Evolutionary conservation across 352 stramenopile genomes (phyloP).

Genomic region (Phytophthora sp.): DNA sequence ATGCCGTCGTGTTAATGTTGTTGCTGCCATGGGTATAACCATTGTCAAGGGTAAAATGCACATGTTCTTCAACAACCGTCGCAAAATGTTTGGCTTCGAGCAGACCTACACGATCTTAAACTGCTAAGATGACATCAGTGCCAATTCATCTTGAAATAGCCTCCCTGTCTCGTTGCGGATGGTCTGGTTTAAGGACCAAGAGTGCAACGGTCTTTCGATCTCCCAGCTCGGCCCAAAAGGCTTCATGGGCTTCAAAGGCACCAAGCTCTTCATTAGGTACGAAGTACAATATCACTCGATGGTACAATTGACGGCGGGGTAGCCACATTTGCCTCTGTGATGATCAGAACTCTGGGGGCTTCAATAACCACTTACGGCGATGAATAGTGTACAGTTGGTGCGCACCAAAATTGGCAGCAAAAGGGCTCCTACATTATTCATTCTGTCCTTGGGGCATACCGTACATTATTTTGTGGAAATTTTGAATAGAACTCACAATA

Average conservation of each 20-base stretch:
- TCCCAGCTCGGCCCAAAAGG: not conserved
- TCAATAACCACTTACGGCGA: not conserved
- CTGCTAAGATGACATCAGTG: not conserved
- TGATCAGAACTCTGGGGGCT: constrained; percentile 11
- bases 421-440: no score
- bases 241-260: not conserved
- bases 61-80: not conserved
- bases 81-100: constrained; percentile 5
- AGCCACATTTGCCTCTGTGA: constrained; percentile 19
- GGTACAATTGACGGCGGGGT: not conserved
- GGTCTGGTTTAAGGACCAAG: not conserved
- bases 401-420: not conserved
- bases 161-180: not conserved
- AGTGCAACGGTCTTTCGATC: not conserved
- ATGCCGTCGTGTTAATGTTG: not conserved
- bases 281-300: not conserved
- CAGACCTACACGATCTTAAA: not conserved
- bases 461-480: no score
- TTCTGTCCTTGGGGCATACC: no score
- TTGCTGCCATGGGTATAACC: not conserved
- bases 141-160: not conserved
- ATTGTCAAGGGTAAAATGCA: not conserved
- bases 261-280: not conserved
- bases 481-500: no score
- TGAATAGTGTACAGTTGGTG: not conserved